These are phyloP conservation scores for Phytophthora macrochlamydospora DNA, from an alignment of 352 stramenopile species.

Conservation along the genomic window DNA sequence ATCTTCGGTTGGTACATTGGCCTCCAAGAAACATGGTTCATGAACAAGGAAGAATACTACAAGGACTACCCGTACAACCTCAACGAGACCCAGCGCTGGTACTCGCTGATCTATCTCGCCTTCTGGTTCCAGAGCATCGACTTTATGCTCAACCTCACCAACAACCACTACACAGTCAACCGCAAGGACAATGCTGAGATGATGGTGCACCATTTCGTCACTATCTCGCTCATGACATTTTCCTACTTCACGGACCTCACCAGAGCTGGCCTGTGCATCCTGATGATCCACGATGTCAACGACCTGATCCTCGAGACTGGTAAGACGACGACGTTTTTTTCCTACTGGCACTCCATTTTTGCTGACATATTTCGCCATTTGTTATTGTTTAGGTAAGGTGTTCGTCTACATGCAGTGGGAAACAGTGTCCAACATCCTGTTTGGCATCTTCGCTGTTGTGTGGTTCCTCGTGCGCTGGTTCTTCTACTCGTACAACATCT, in stretches of 20 bases:
- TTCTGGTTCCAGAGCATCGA: slow-evolving; percentile 73
- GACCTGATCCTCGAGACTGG: slow-evolving; percentile 47
- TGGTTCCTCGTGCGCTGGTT: slow-evolving; percentile 63
- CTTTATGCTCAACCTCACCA: slow-evolving; percentile 71
- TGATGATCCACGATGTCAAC: slow-evolving; percentile 73
- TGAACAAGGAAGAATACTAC: slow-evolving; percentile 57
- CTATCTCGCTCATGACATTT: slow-evolving; percentile 62
- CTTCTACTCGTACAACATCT: slow-evolving; percentile 61
- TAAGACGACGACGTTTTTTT: not conserved
- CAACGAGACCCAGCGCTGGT: slow-evolving; percentile 54
- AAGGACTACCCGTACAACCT: slow-evolving; percentile 38
- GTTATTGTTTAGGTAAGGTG: slow-evolving; percentile 43
- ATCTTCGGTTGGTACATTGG: slow-evolving; percentile 51
- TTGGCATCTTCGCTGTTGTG: slow-evolving; percentile 53
- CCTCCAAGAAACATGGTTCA: slow-evolving; percentile 55
- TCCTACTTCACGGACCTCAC: slow-evolving; percentile 62
- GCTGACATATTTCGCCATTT: too few relatives aligned
- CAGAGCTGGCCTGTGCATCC: slow-evolving; percentile 55
- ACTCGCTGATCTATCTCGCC: slow-evolving; percentile 72
- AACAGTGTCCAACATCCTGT: slow-evolving; percentile 52
- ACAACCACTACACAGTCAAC: slow-evolving; percentile 71
- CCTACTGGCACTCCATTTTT: not conserved
- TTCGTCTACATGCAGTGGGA: slow-evolving; percentile 65
- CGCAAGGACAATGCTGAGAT: slow-evolving; percentile 74
- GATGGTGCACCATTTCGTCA: slow-evolving; percentile 66